phyloP scores from a whole-genome alignment of 371 early-diverging fungal genomes.

The Basidiobolus meristosporus region DNA sequence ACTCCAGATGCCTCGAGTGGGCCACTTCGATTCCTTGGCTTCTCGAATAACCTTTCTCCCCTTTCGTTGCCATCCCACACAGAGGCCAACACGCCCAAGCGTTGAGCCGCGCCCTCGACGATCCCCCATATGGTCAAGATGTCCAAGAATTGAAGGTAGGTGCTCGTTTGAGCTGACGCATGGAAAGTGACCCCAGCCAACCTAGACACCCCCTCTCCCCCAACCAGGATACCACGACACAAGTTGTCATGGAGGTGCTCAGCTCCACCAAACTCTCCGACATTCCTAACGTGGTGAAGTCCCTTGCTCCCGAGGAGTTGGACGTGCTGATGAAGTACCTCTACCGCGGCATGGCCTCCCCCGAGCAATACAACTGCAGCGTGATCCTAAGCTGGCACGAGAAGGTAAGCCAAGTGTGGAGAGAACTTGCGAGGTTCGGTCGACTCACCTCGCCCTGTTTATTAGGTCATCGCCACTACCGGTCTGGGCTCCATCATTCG shows the following conservation, averaged over 20 bases:
- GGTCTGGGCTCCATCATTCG: conserved; percentile 78
- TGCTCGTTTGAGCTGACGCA: neutral
- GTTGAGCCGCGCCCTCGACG: conserved; percentile 40
- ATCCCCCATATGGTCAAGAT: conserved; percentile 67
- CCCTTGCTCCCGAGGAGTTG: conserved; percentile 32
- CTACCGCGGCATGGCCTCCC: conserved; percentile 73
- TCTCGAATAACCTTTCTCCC: no score
- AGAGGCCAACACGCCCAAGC: conserved; percentile 53
- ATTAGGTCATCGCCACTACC: conserved; percentile 56
- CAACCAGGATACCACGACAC: conserved; percentile 34
- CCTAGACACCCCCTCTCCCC: neutral
- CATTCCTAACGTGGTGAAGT: conserved; percentile 32
- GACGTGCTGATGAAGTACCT: conserved; percentile 81
- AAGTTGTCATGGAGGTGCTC: conserved; percentile 63
- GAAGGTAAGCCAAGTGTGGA: conserved; percentile 30
- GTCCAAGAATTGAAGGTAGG: conserved; percentile 49
- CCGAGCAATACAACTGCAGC: conserved; percentile 65
- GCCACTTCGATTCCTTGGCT: no score
- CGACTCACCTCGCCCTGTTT: no score
- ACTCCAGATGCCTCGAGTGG: no score
- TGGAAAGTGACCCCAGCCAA: neutral
- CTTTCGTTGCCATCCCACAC: no score
- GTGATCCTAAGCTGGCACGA: conserved; percentile 82
- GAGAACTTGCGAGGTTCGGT: neutral
- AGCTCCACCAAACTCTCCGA: conserved; percentile 45